Percentiles rank a stretch among this genome's conserved stretches.
Conservation (phyloP, 305 asterid genomes). For the Withania somnifera region DNA sequence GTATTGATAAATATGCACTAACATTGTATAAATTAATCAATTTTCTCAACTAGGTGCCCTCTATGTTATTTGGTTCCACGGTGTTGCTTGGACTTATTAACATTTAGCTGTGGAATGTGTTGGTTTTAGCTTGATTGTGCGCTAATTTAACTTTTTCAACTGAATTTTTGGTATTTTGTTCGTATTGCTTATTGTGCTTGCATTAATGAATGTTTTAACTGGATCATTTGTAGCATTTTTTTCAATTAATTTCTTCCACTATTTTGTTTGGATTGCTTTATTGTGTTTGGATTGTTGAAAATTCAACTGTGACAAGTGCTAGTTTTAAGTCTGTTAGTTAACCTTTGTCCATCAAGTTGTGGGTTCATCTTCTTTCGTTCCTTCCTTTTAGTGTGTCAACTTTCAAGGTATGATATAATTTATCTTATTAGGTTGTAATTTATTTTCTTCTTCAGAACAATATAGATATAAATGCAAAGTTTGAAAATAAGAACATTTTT, state of each 20-base stretch:
- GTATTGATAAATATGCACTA: no score
- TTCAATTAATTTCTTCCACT: not conserved
- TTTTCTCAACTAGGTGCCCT: not conserved
- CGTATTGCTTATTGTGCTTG: not conserved
- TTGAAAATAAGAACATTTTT: not conserved
- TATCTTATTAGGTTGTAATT: not conserved
- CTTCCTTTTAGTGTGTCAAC: not conserved
- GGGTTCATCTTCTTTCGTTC: not conserved
- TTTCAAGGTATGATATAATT: not conserved
- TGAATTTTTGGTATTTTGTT: not conserved
- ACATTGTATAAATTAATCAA: no score
- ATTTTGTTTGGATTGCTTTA: not conserved
- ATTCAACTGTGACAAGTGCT: not conserved
- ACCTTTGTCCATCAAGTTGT: not conserved
- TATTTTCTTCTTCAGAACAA: not conserved
- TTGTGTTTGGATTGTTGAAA: not conserved
- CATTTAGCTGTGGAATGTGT: not conserved
- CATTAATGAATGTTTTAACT: not conserved
- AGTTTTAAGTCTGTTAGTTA: not conserved
- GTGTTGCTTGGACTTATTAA: not conserved
- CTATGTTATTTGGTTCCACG: not conserved
- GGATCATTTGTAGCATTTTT: not conserved
- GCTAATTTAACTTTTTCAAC: not conserved
- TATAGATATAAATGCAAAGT: not conserved
- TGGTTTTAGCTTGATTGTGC: not conserved